phyloP scores from a whole-genome alignment of 1,139 yeast genomes.

The Yamadazyma aaseri region DNA sequence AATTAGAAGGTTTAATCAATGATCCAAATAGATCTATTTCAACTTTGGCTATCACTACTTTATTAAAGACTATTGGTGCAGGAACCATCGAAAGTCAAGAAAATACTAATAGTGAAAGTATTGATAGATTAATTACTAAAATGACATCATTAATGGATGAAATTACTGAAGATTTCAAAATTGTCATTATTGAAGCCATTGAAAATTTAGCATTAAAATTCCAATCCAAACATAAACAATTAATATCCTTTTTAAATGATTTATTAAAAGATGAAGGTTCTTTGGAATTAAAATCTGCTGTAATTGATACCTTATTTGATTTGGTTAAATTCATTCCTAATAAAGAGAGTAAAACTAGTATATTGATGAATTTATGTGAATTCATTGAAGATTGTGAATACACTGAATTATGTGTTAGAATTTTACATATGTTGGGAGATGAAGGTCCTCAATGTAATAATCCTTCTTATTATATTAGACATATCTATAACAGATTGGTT shows the following conservation, averaged over 20 bases:
- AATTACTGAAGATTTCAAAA: constrained; percentile 92
- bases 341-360: constrained; percentile 72
- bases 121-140: constrained; percentile 83
- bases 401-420: constrained; percentile 88
- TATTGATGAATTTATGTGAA: constrained; percentile 88
- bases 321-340: constrained; percentile 81
- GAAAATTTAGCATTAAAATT: constrained; percentile 89
- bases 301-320: constrained; percentile 88
- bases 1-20: constrained; percentile 81
- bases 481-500: constrained; percentile 94
- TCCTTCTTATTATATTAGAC: constrained; percentile 91
- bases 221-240: constrained; percentile 84
- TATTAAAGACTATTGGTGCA: constrained; percentile 91
- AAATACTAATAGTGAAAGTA: constrained; percentile 56
- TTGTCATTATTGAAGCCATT: constrained; percentile 92
- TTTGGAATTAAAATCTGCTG: constrained; percentile 75
- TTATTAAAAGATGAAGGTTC: constrained; percentile 92
- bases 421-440: constrained; percentile 85
- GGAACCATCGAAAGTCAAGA: constrained; percentile 38
- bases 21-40: constrained; percentile 90
- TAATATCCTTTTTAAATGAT: constrained; percentile 80
- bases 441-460: constrained; percentile 88
- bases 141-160: constrained; percentile 91
- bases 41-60: constrained; percentile 97
- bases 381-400: constrained; percentile 98